These are phyloP conservation scores for Tympanopsis confertula DNA, from an alignment of 2,329 filamentous ascomycete genomes.

Conservation along the genomic window DNA sequence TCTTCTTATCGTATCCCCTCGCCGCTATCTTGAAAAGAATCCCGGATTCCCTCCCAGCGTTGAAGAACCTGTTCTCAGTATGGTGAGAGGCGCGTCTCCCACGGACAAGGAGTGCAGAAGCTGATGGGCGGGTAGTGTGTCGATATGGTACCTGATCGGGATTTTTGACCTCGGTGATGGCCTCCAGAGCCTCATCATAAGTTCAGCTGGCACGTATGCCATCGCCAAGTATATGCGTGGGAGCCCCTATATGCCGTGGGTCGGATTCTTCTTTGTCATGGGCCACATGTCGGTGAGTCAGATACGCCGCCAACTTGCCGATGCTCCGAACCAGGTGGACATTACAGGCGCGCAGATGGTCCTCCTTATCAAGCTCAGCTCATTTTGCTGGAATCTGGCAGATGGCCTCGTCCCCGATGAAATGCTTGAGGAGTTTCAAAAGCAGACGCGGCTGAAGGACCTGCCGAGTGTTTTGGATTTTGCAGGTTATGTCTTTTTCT, in stretches of 20 bases:
- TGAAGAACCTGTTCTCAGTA: conserved; percentile 11
- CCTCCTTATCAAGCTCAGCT: conserved; percentile 57
- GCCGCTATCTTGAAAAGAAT: conserved; percentile 54
- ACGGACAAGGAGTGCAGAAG: neutral
- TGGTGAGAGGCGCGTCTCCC: neutral
- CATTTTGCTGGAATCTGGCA: conserved; percentile 62
- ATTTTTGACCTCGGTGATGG: conserved; percentile 57
- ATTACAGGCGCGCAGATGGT: conserved; percentile 63
- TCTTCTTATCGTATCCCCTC: conserved; percentile 55
- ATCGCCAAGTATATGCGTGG: conserved; percentile 48
- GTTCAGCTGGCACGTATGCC: conserved; percentile 45
- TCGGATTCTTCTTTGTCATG: conserved; percentile 57
- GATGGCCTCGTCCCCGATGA: conserved; percentile 48
- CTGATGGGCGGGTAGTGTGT: conserved; percentile 25
- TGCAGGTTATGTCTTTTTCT: conserved; percentile 55
- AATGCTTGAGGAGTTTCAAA: conserved; percentile 50
- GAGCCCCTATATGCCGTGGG: conserved; percentile 60
- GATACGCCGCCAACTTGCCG: conserved; percentile 43
- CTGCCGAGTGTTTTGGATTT: conserved; percentile 44
- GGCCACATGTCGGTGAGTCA: conserved; percentile 60
- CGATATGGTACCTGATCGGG: conserved; percentile 56
- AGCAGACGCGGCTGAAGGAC: conserved; percentile 29
- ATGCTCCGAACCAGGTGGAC: conserved; percentile 41
- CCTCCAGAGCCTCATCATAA: conserved; percentile 48
- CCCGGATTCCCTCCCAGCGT: conserved; percentile 48